Base-by-base conservation (phyloP, 73 alveolate genomes). In the Stentor roeselii region DNA sequence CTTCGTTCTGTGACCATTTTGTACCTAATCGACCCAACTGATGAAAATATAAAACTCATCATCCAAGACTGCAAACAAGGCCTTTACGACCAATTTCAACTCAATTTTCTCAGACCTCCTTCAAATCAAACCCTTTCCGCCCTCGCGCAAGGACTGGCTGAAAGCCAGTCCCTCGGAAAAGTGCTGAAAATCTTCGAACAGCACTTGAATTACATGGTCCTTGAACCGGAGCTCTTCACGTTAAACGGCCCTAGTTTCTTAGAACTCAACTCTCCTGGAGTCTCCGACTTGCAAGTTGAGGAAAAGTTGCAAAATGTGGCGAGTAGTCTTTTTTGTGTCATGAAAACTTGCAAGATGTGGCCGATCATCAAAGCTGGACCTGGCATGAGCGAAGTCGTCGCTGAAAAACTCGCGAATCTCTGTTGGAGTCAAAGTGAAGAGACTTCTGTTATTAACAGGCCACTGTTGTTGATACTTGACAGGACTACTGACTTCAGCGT, bases 21-120 rank as follows among this genome's bases (percentile, higher is more conserved):
- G 15, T 67, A 67, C 80, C 37, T 67, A n/a, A 67, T 67, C n/a
- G 50, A 67, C 42, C 80, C 80, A 21, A 67, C 80, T 27, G 50
- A 14, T 21, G 80, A 21, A 67, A 67, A 67, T 34, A 67, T 67
- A 36, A 27, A 2, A 36, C 80, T 27, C 15, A 21, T 67, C 80
- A 67, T 67, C n/a, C n/a, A 67, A 67, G 80, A 67, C 80, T 67
- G 80, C 41, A 67, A 67, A 67, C 21, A 21, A 27, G 14, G 21
- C 15, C 37, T 67, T 21, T 67, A 67, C 37, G 80, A 67, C 34
- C 14, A 0, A 27, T 67, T 67, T 40, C 80, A 67, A 40, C 21
- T 67, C 14, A 67, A 67, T 34, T 67, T 67, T 67, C 37, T 67
- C n/a, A 21, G 37, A 36, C 80, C 80, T 0, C 80, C 80, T 1